These are phyloP conservation scores for Plenodomus biglobosus DNA, from an alignment of 2,329 filamentous ascomycete species.

Conservation along the genomic window DNA sequence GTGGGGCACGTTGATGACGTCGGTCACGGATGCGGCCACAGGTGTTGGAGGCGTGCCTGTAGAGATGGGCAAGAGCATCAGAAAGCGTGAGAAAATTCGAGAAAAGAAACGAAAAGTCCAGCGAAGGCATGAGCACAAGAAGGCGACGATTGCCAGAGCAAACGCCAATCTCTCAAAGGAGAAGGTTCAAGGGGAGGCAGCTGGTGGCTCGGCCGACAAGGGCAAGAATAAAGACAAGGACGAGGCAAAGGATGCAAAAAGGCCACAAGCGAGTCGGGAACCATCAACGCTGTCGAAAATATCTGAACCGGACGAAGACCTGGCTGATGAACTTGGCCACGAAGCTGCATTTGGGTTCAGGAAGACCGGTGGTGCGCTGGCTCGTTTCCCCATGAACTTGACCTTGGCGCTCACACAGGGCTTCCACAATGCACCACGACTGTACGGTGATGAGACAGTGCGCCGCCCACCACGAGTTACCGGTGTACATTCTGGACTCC, in stretches of 20 bases:
- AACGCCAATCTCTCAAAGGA: conserved; percentile 13
- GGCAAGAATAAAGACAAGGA: conserved; percentile 8
- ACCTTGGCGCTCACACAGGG: conserved; percentile 65
- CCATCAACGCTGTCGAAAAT: conserved; percentile 36
- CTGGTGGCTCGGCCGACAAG: conserved; percentile 14
- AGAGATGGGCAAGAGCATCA: conserved; percentile 60
- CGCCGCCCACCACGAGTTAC: conserved; percentile 64
- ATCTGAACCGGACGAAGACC: conserved; percentile 34
- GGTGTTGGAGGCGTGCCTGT: conserved; percentile 67
- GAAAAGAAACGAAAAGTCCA: conserved; percentile 48
- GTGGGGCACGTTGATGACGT: conserved; percentile 62
- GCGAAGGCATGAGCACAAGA: conserved; percentile 33
- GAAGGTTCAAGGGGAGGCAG: neutral
- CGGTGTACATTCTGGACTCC: conserved; percentile 63
- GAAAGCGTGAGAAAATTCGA: conserved; percentile 56
- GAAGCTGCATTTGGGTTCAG: conserved; percentile 57
- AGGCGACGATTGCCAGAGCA: conserved; percentile 20
- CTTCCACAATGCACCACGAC: conserved; percentile 69
- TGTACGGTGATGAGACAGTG: conserved; percentile 72
- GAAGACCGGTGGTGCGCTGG: conserved; percentile 56
- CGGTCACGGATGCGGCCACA: conserved; percentile 60
- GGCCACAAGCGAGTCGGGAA: conserved; percentile 22
- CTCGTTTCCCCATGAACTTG: conserved; percentile 62
- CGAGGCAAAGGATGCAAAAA: conserved; percentile 4
- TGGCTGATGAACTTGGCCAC: conserved; percentile 44